phyloP scores from a whole-genome alignment of 257 asterid species.

The Solanum lycopersicoides region DNA sequence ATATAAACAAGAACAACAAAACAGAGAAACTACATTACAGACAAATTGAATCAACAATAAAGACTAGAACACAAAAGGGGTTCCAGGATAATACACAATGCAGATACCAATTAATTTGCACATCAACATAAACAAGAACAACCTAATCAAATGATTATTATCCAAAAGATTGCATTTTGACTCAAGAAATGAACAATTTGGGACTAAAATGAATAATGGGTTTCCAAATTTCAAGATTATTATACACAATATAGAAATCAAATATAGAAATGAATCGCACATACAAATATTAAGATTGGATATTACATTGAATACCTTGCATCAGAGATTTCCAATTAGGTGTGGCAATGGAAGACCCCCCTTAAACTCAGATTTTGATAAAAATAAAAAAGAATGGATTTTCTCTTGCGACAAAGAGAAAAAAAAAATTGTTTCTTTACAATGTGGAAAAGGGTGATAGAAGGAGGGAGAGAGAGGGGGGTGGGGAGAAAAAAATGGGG shows the following conservation, averaged over 20 bases:
- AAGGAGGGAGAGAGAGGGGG: not conserved
- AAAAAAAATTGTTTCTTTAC: conserved; percentile 3
- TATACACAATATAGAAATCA: not conserved
- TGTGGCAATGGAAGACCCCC: conserved; percentile 13
- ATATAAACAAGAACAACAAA: not conserved
- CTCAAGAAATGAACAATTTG: not conserved
- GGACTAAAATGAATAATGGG: not conserved
- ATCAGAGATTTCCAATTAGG: conserved; percentile 10
- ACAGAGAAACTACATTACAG: not conserved
- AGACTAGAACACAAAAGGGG: not conserved
- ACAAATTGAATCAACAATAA: not conserved
- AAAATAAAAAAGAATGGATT: not conserved
- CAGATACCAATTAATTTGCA: not conserved
- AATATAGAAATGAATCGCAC: not conserved
- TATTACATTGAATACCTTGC: conserved; percentile 11
- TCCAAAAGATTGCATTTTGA: not conserved
- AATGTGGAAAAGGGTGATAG: conserved; percentile 17
- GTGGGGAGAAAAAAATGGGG: not conserved
- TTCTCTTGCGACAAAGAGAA: not conserved
- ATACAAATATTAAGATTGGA: not conserved
- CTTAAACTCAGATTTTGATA: conserved; percentile 1
- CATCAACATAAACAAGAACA: not conserved
- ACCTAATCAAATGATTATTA: not conserved
- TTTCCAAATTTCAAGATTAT: not conserved
- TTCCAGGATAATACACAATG: not conserved